Evolutionary conservation across 2,329 filamentous ascomycete species (phyloP).

Genomic region (Fusarium sp.): DNA sequence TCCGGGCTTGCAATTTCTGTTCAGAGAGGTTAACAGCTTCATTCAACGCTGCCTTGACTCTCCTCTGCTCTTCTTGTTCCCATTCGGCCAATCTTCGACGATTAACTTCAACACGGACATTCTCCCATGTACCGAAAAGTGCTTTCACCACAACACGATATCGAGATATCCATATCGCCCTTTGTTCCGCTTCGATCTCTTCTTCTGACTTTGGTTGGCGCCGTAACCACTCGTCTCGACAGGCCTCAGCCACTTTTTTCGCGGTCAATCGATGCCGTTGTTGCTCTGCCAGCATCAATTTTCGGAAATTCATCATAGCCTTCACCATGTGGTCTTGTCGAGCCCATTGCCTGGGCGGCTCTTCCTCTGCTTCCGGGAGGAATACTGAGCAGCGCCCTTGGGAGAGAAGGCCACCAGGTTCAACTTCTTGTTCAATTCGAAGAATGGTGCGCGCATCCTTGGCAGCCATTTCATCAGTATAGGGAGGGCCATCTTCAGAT

Average conservation of each 20-base stretch:
- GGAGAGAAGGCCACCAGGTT: constrained; percentile 80
- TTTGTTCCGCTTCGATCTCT: constrained; percentile 82
- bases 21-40: constrained; percentile 78
- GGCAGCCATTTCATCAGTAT: constrained; percentile 69
- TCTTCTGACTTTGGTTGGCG: constrained; percentile 80
- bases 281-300: constrained; percentile 81
- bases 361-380: constrained; percentile 74
- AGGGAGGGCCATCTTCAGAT: constrained; percentile 64
- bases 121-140: constrained; percentile 69
- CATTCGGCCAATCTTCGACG: constrained; percentile 67
- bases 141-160: constrained; percentile 77
- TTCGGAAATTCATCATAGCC: constrained; percentile 82
- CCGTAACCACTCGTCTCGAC: constrained; percentile 77
- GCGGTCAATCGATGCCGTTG: constrained; percentile 79
- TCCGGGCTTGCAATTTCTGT: constrained; percentile 72
- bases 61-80: constrained; percentile 71
- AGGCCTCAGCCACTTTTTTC: constrained; percentile 81
- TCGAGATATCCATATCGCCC: constrained; percentile 69
- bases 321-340: constrained; percentile 86
- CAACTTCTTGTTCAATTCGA: constrained; percentile 75
- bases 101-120: constrained; percentile 70
- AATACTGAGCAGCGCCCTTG: constrained; percentile 75
- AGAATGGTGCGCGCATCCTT: constrained; percentile 76
- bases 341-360: constrained; percentile 83
- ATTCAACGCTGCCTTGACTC: constrained; percentile 74